These are phyloP conservation scores for Secale cereale DNA, from an alignment of 176 grass and related monocot genomes.

Conservation along the genomic window DNA sequence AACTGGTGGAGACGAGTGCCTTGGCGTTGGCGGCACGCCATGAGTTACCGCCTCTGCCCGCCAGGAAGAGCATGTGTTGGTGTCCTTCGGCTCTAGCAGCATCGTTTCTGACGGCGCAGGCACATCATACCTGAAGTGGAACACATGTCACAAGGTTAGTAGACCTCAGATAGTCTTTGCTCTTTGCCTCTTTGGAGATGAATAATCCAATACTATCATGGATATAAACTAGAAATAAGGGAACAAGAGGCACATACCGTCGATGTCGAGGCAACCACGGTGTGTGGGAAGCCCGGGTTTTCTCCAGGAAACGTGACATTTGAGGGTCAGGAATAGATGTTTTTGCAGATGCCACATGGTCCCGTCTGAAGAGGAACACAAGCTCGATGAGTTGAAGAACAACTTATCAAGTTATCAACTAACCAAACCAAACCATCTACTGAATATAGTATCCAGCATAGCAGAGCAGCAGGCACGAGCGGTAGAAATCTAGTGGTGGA, in stretches of 20 bases:
- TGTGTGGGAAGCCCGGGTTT: background rate
- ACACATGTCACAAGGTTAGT: background rate
- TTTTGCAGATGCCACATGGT: background rate
- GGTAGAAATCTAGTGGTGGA: too few species aligned
- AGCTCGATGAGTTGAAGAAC: background rate
- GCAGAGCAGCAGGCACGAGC: too few species aligned
- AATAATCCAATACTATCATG: background rate
- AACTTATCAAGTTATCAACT: too few species aligned
- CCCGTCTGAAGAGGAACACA: background rate
- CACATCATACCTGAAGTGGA: background rate
- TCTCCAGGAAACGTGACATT: background rate
- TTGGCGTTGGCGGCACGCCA: background rate
- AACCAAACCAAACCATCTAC: too few species aligned
- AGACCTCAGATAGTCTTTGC: background rate
- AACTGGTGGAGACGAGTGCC: background rate
- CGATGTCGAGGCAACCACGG: too few species aligned
- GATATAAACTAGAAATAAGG: background rate
- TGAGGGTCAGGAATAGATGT: background rate
- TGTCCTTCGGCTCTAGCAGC: too few species aligned
- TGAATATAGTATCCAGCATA: too few species aligned
- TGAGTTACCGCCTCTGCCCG: background rate
- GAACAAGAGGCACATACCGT: background rate
- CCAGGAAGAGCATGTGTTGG: background rate
- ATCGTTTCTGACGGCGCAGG: too few species aligned
- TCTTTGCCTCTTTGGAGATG: background rate